These are phyloP conservation scores for Citrus maxima DNA, from an alignment of 345 rosid species.

Conservation along the genomic window DNA sequence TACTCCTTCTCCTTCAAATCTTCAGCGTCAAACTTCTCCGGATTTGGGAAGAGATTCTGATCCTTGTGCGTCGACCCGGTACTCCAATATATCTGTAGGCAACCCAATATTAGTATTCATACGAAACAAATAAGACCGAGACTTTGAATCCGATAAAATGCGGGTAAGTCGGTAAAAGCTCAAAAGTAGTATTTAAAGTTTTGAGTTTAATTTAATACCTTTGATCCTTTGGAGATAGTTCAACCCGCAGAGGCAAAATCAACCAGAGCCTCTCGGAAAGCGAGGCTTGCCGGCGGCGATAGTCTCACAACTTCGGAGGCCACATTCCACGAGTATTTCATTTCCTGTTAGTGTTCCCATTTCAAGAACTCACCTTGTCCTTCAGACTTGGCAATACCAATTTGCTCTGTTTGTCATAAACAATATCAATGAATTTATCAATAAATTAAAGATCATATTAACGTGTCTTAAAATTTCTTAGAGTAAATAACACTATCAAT, in stretches of 20 bases:
- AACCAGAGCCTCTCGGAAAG: background rate
- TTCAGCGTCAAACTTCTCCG: conserved; percentile 6
- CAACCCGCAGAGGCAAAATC: background rate
- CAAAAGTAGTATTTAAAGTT: too few relatives aligned
- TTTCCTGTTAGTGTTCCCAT: conserved; percentile 1
- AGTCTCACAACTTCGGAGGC: conserved; percentile 1
- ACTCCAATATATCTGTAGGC: background rate
- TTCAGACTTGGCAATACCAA: background rate
- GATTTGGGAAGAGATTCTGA: background rate
- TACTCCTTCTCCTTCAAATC: conserved; percentile 13
- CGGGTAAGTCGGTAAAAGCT: too few relatives aligned
- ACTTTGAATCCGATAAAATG: too few relatives aligned
- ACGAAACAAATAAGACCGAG: too few relatives aligned
- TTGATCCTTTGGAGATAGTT: conserved; percentile 3
- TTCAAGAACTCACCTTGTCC: background rate
- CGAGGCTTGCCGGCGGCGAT: background rate
- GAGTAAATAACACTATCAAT: too few relatives aligned
- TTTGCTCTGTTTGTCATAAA: background rate
- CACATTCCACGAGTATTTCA: background rate
- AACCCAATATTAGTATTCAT: too few relatives aligned
- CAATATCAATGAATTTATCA: too few relatives aligned
- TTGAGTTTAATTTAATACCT: background rate
- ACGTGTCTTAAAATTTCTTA: too few relatives aligned
- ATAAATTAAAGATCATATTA: too few relatives aligned
- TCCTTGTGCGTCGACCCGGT: background rate